Conservation (phyloP, 441 rosid species). For the Flueggea neowawraea region DNA sequence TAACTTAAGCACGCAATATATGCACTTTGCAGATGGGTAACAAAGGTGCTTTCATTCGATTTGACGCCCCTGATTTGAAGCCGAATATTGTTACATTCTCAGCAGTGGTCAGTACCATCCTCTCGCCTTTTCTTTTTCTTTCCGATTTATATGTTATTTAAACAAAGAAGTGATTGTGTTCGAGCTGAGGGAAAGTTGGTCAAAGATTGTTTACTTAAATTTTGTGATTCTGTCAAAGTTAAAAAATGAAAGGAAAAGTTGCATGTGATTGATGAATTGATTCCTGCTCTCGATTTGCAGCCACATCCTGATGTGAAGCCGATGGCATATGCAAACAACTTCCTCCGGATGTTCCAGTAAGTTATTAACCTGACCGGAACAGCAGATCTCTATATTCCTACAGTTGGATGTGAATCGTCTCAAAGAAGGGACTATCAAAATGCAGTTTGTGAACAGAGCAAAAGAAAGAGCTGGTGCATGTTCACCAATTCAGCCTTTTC, state of each 20-base stretch:
- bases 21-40: constrained; percentile 81
- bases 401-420: too few species aligned
- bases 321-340: constrained; percentile 97
- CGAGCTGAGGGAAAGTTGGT: too few species aligned
- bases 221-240: too few species aligned
- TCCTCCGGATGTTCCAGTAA: constrained; percentile 77
- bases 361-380: neutral
- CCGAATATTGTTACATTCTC: constrained; percentile 90
- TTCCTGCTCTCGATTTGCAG: constrained; percentile 37
- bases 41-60: constrained; percentile 93
- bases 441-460: neutral
- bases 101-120: constrained; percentile 73
- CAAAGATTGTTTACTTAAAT: too few species aligned
- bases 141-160: too few species aligned
- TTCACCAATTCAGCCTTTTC: constrained; percentile 8
- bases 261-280: neutral
- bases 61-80: constrained; percentile 86
- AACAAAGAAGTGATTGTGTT: too few species aligned
- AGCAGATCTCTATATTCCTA: neutral
- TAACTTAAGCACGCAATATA: constrained; percentile 7
- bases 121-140: too few species aligned
- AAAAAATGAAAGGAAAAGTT: too few species aligned
- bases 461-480: constrained; percentile 14
- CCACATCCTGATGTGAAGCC: constrained; percentile 96
- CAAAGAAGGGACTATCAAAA: too few species aligned